Evolutionary conservation across 2,329 filamentous ascomycete species (phyloP).

Genomic region (Neoarthrinium moseri): DNA sequence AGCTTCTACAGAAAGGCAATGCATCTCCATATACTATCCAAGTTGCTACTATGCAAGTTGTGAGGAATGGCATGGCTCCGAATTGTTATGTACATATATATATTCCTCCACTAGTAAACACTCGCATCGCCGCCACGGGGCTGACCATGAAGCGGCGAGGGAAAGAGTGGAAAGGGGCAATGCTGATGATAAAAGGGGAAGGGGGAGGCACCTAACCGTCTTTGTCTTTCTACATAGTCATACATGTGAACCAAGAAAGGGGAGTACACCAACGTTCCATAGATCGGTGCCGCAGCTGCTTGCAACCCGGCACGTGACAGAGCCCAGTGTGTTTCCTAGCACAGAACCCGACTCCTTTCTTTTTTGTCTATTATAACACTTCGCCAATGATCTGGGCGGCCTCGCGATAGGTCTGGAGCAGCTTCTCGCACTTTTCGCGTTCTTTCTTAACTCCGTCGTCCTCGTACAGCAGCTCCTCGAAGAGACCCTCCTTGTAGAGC

Average conservation of each 20-base stretch:
- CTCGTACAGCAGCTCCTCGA: conserved; percentile 92
- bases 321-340: no score
- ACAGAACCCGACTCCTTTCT: neutral
- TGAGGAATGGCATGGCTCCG: conserved; percentile 7
- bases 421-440: conserved; percentile 96
- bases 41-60: neutral
- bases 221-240: no score
- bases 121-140: no score
- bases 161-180: no score
- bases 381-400: conserved; percentile 98
- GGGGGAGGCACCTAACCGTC: no score
- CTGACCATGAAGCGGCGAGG: no score
- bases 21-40: conserved; percentile 10
- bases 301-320: no score
- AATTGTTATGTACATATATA: conserved; percentile 13
- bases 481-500: conserved; percentile 87
- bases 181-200: no score
- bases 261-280: no score
- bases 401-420: conserved; percentile 93
- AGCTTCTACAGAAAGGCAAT: conserved; percentile 4
- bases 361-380: conserved; percentile 61
- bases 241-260: no score
- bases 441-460: conserved; percentile 97
- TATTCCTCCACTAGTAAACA: no score
- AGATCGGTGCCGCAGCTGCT: no score